Evolutionary conservation across 2,329 filamentous ascomycete species (phyloP).

Genomic region (Penicillium freii): DNA sequence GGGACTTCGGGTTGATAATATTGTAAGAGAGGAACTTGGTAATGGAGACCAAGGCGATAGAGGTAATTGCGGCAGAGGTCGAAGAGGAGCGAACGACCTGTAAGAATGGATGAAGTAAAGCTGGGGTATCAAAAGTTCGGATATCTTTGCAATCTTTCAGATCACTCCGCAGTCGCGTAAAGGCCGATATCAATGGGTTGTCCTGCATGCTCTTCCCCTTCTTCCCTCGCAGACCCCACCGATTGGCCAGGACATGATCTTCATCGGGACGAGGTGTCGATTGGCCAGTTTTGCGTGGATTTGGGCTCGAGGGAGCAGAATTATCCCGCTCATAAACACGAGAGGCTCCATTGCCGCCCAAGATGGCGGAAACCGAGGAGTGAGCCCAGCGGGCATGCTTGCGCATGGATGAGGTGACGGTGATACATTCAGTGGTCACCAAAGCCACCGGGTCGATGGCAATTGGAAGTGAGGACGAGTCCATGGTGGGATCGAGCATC

Average conservation of each 20-base stretch:
- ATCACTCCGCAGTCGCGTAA: slow-evolving; percentile 84
- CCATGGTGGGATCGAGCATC: slow-evolving; percentile 32
- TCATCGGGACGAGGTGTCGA: slow-evolving; percentile 33
- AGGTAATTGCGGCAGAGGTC: slow-evolving; percentile 93
- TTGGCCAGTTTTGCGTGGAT: slow-evolving; percentile 28
- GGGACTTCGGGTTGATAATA: slow-evolving; percentile 78
- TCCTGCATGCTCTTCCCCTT: slow-evolving; percentile 97
- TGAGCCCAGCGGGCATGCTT: slow-evolving; percentile 96
- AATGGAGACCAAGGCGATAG: slow-evolving; percentile 86
- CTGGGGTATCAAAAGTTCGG: slow-evolving; percentile 79
- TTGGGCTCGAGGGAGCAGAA: slow-evolving; percentile 40
- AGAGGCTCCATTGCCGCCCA: slow-evolving; percentile 65
- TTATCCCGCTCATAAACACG: slow-evolving; percentile 47
- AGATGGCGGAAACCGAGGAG: slow-evolving; percentile 91
- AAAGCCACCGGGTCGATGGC: slow-evolving; percentile 87
- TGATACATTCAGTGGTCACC: slow-evolving; percentile 98
- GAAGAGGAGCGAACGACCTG: slow-evolving; percentile 96
- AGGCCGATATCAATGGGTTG: slow-evolving; percentile 92
- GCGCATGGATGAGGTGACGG: slow-evolving; percentile 95
- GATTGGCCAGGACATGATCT: slow-evolving; percentile 62
- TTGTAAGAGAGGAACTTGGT: slow-evolving; percentile 97
- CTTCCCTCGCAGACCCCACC: slow-evolving; percentile 92
- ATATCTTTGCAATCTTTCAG: slow-evolving; percentile 89
- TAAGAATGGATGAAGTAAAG: slow-evolving; percentile 87
- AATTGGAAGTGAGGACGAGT: slow-evolving; percentile 59